A percentile compares a stretch with the other conserved stretches of the same genome.
These are phyloP conservation scores for Melanogaster broomeanus DNA, from an alignment of 768 basidiomycete species.

Conservation along the genomic window DNA sequence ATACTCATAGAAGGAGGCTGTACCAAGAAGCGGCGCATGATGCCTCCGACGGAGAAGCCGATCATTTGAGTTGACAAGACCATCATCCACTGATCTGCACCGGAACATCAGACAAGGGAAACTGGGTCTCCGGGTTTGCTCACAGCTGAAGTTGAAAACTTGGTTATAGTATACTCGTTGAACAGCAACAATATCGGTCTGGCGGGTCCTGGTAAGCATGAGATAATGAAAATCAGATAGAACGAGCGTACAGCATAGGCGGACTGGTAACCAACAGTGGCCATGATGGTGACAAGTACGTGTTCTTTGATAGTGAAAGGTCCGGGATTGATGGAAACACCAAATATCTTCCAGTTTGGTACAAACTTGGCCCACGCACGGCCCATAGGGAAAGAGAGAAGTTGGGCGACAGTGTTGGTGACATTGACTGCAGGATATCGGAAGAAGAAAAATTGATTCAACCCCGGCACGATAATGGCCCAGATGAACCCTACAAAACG, in stretches of 20 bases:
- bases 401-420: slow-evolving; percentile 64
- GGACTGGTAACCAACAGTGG: slow-evolving; percentile 43
- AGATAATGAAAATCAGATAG: neutral
- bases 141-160: slow-evolving; percentile 50
- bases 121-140: slow-evolving; percentile 7
- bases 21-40: slow-evolving; percentile 63
- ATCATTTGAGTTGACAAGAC: slow-evolving; percentile 76
- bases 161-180: slow-evolving; percentile 71
- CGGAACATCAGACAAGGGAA: neutral
- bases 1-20: slow-evolving; percentile 65
- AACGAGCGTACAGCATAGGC: slow-evolving; percentile 17
- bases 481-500: slow-evolving; percentile 39
- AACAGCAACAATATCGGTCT: slow-evolving; percentile 73
- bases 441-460: slow-evolving; percentile 81
- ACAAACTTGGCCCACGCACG: slow-evolving; percentile 56
- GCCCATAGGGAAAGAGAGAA: slow-evolving; percentile 72
- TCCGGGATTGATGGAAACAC: slow-evolving; percentile 69
- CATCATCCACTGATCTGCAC: slow-evolving; percentile 56
- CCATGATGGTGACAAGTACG: slow-evolving; percentile 73
- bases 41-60: slow-evolving; percentile 61
- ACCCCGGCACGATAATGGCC: slow-evolving; percentile 65
- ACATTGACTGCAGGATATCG: slow-evolving; percentile 54
- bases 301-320: slow-evolving; percentile 78
- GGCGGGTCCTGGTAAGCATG: neutral
- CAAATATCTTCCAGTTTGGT: slow-evolving; percentile 55